A percentile compares a stretch with the other conserved stretches of the same genome.
phyloP scores from a whole-genome alignment of 495 filamentous ascomycete genomes.

The Hypoxylon intermedium region DNA sequence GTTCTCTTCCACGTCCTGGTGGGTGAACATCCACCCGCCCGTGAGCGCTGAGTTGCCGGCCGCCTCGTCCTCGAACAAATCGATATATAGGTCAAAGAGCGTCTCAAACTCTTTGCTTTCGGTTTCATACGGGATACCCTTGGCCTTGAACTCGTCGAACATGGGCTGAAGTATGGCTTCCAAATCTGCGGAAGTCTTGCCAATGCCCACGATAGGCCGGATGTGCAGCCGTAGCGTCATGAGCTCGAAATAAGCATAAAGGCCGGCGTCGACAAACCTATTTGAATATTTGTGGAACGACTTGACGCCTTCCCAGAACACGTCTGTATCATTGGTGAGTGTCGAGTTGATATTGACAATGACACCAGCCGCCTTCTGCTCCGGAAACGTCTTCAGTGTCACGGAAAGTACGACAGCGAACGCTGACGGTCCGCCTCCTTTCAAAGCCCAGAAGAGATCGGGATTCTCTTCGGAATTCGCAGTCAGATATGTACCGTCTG shows the following conservation, averaged over 20 bases:
- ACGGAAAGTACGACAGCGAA: constrained; percentile 64
- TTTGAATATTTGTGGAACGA: constrained; percentile 56
- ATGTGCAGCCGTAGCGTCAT: constrained; percentile 43
- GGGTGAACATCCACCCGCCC: constrained; percentile 55
- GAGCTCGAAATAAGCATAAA: constrained; percentile 60
- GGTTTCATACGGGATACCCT: constrained; percentile 47
- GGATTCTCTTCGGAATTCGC: constrained; percentile 58
- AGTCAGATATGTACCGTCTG: constrained; percentile 60
- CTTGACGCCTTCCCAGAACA: constrained; percentile 55
- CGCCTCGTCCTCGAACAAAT: constrained; percentile 55
- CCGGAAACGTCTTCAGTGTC: constrained; percentile 57
- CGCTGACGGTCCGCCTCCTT: constrained; percentile 64
- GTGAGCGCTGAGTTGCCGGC: constrained; percentile 53
- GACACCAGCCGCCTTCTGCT: constrained; percentile 49
- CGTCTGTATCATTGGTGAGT: constrained; percentile 42
- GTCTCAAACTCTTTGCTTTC: constrained; percentile 46
- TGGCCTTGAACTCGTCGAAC: constrained; percentile 49
- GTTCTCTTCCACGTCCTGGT: constrained; percentile 51
- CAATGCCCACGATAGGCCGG: constrained; percentile 54
- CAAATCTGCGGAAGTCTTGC: constrained; percentile 51
- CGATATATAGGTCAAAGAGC: constrained; percentile 56
- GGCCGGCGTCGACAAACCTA: constrained; percentile 48
- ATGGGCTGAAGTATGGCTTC: constrained; percentile 53
- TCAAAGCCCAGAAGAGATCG: constrained; percentile 72
- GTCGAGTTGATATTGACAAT: constrained; percentile 50